Evolutionary conservation across 2,329 filamentous ascomycete species (phyloP), one percentile per base, ranked within the genome.

Genomic region (Colletotrichum sp.): DNA sequence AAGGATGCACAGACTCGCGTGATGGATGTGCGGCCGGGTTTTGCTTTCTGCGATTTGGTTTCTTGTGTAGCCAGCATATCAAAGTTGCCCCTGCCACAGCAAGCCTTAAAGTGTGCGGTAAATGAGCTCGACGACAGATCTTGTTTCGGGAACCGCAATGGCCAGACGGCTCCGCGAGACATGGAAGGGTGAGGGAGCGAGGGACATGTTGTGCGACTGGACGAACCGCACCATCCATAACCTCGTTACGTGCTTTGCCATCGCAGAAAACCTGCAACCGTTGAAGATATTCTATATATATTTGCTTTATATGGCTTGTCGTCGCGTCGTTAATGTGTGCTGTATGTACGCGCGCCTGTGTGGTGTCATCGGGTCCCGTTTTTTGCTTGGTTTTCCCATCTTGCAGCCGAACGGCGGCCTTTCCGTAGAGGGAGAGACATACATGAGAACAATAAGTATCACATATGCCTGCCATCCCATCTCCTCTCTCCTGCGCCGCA

Each of bases 231-330:
- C 43, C 43, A 48, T 21, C 43, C 43, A 21, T 48, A 48, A 21
- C 10, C 43, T 21, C 38, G 38, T 2, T 43, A 43, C 38, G 18
- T 43, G 38, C 55, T 24, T 68, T 34, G 15, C 48, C 34, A 24
- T 16, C 58, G 57, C 30, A 64, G 60, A 64, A n/a, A 58, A 24
- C 21, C 28, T 57, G 68, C 65, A 73, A 66, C 72, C 68, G 68
- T 52, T 75, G 48, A 75, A 75, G 72, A 74, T 61, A 28, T 70
- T 48, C 66, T 63, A 57, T 43, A 38, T 43, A 30, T 24, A 52
- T 70, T 52, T 61, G 30, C 43, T 66, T 48, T 48, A 21, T 18
- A 28, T 74, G 26, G 66, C 36, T 24, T 36, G 13, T 13, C 43
- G 48, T 28, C 55, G 55, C 21, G 55, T 13, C 34, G 66, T 30